Evolutionary conservation across 1,284 basidiomycete genomes (phyloP).

Genomic region (Apiotrichum mycotoxinovorans): DNA sequence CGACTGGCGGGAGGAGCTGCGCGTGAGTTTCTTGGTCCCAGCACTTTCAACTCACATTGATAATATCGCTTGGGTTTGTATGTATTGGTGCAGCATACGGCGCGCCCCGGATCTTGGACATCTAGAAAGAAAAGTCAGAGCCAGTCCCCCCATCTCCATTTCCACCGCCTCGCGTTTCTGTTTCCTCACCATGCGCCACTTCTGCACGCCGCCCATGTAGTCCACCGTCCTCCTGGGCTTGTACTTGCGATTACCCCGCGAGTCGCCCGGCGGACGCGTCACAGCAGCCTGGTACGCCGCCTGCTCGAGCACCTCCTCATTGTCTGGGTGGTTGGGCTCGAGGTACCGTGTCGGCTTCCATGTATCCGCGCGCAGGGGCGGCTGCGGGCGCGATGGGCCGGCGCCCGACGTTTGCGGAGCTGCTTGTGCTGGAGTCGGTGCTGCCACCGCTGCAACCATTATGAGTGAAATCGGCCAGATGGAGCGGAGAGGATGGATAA

Average conservation of each 20-base stretch:
- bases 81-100: conserved; percentile 69
- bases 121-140: conserved; percentile 47
- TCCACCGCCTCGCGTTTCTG: too few relatives aligned
- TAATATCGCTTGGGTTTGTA: conserved; percentile 75
- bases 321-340: conserved; percentile 62
- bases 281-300: conserved; percentile 71
- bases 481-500: background rate
- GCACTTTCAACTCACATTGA: conserved; percentile 61
- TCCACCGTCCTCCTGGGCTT: conserved; percentile 90
- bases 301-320: conserved; percentile 66
- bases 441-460: background rate
- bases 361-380: conserved; percentile 27
- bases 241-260: conserved; percentile 76
- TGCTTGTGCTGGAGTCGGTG: background rate
- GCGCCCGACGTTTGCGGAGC: background rate
- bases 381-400: conserved; percentile 29
- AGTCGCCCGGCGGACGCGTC: conserved; percentile 41
- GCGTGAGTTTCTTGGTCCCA: background rate
- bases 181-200: conserved; percentile 70
- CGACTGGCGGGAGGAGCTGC: conserved; percentile 85
- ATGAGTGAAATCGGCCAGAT: background rate
- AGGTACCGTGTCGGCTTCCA: conserved; percentile 56
- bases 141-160: too few relatives aligned
- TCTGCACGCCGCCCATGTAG: conserved; percentile 79
- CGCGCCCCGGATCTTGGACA: conserved; percentile 59